A percentile compares a stretch with the other conserved stretches of the same genome.
Conservation (phyloP, 2,329 filamentous ascomycete genomes). For the Neospermospora avenae region DNA sequence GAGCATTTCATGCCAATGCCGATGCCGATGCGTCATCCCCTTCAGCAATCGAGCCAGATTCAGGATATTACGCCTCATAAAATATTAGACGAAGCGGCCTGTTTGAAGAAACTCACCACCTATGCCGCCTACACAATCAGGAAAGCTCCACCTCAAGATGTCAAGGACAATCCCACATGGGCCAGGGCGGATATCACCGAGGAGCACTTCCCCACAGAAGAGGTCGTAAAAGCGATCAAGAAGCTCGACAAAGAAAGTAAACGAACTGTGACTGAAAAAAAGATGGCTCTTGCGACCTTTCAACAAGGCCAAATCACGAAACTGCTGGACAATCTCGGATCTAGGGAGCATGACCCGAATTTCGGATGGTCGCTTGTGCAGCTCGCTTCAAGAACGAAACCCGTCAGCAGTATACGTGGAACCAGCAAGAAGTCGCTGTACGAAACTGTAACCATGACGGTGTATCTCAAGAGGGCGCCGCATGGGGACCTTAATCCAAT, state of each 20-base stretch:
- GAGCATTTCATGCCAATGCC: slow-evolving; percentile 9
- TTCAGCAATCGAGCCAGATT: slow-evolving; percentile 22
- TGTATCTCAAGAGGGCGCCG: slow-evolving; percentile 29
- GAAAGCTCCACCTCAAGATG: slow-evolving; percentile 22
- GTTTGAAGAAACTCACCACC: slow-evolving; percentile 28
- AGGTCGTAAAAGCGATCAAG: slow-evolving; percentile 30
- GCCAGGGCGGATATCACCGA: slow-evolving; percentile 26
- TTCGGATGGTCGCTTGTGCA: slow-evolving; percentile 34
- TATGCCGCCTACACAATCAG: slow-evolving; percentile 28
- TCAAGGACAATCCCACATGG: slow-evolving; percentile 30
- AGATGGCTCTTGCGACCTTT: slow-evolving; percentile 23
- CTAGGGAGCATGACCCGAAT: slow-evolving; percentile 22
- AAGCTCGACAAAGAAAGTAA: slow-evolving; percentile 25
- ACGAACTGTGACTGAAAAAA: slow-evolving; percentile 30
- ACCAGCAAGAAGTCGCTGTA: slow-evolving; percentile 13
- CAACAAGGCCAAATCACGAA: slow-evolving; percentile 31
- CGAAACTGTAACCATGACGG: slow-evolving; percentile 30
- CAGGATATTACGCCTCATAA: slow-evolving; percentile 25
- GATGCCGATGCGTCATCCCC: slow-evolving; percentile 12
- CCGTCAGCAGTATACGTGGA: slow-evolving; percentile 7
- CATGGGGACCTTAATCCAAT: slow-evolving; percentile 19
- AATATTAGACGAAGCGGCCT: slow-evolving; percentile 24
- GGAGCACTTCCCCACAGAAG: slow-evolving; percentile 28
- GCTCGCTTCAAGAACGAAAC: slow-evolving; percentile 20
- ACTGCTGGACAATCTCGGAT: slow-evolving; percentile 29